Base-by-base conservation (phyloP, 164 flowering plant genomes). In the Echeveria elegans region DNA sequence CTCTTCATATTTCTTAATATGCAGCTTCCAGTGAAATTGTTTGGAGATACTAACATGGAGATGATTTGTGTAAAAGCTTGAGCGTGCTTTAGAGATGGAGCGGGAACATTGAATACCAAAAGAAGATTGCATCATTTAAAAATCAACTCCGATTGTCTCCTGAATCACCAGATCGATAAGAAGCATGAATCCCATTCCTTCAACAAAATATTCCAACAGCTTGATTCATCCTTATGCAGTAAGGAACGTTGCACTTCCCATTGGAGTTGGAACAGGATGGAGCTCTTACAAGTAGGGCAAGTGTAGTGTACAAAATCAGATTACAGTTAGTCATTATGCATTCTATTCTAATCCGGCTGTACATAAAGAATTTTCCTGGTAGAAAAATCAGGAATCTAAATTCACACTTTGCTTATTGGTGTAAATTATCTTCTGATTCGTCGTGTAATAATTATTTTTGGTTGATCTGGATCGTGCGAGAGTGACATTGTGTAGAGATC, bases 81-180 rank as follows among this genome's bases (percentile, higher is more conserved):
- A 95, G 69, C 83, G 99, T 67, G 99, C 97, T 32, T 70, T 89
- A 81, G 97, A 95, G 69, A 72, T 76, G 1, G 97, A 92, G 74
- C 77, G 87, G 65, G 34, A 92, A 86, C 68, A 63, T 86, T 70
- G 99, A 90, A 65, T 67, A 87, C 77, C 97, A 88, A 68, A 95
- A 82, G 86, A 88, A 82, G 72, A 68, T 92, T 48, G 52, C 85
- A 24, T 73, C 78, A 26, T 72, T 77, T 37, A 82, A 76, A 83
- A 72, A 65, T 64, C 85, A 78, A 68, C 36, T 70, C 26, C 56
- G 63, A 2, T 26, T 45, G 29, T 66, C 83, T 71, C 50, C 73
- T 0, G 81, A 81, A 66, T 29, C 77, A 56, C 69, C 72, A 6
- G 82, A 80, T 69, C 72, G 65, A 68, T 73, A 34, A 4, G 65